Percentiles rank a stretch among this genome's conserved stretches.
These are phyloP conservation scores for Beauveria pseudobassiana DNA, from an alignment of 2,329 filamentous ascomycete genomes.

Conservation along the genomic window DNA sequence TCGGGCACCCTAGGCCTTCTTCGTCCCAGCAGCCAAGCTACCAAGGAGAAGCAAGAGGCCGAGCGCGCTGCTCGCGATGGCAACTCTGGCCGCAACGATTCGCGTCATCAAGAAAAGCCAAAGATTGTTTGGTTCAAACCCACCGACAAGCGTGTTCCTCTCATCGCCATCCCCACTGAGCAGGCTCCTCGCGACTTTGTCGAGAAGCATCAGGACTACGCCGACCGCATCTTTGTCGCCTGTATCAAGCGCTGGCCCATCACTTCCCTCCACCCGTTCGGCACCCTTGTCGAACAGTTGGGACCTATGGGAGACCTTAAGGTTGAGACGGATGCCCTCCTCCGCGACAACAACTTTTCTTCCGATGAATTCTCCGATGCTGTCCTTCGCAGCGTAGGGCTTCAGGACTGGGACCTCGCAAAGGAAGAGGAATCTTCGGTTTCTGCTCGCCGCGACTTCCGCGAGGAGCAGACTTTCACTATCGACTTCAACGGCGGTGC, in stretches of 20 bases:
- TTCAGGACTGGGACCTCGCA: slow-evolving; percentile 82
- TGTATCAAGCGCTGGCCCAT: slow-evolving; percentile 99
- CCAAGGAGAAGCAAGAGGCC: slow-evolving; percentile 98
- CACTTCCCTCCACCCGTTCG: slow-evolving; percentile 97
- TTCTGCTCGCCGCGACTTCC: slow-evolving; percentile 78
- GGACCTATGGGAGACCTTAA: slow-evolving; percentile 96
- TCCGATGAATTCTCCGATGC: slow-evolving; percentile 97
- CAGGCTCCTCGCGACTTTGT: slow-evolving; percentile 97
- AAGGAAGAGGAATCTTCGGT: slow-evolving; percentile 74
- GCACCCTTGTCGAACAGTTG: slow-evolving; percentile 92
- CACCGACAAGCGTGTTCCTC: slow-evolving; percentile 94
- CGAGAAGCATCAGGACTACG: slow-evolving; percentile 96
- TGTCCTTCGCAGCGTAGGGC: slow-evolving; percentile 84
- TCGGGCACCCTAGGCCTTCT: slow-evolving; percentile 91
- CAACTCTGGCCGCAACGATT: slow-evolving; percentile 61
- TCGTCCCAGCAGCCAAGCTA: slow-evolving; percentile 93
- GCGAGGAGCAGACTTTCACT: slow-evolving; percentile 80
- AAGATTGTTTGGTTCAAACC: slow-evolving; percentile 99
- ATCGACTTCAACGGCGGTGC: slow-evolving; percentile 83
- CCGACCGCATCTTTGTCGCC: slow-evolving; percentile 95
- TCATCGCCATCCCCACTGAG: slow-evolving; percentile 97
- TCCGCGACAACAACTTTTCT: slow-evolving; percentile 97
- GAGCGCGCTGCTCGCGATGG: slow-evolving; percentile 90
- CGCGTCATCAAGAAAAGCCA: slow-evolving; percentile 82
- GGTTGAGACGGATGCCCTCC: slow-evolving; percentile 93